A percentile compares a stretch with the other conserved stretches of the same genome.
Evolutionary conservation across 495 filamentous ascomycete genomes (phyloP).

Genomic region (Glonium stellatum): DNA sequence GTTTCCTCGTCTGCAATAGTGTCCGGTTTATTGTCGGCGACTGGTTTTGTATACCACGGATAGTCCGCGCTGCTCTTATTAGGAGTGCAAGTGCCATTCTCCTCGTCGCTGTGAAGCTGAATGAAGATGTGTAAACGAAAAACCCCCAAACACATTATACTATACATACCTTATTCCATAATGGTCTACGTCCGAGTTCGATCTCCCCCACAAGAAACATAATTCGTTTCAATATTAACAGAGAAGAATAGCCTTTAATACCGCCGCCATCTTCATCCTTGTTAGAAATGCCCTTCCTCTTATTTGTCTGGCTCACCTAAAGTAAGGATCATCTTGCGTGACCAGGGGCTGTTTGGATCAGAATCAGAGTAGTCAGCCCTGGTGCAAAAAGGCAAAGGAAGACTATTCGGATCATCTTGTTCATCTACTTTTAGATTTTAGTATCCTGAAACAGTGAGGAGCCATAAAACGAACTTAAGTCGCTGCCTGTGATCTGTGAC

Average conservation of each 20-base stretch:
- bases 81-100: neutral
- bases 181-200: constrained; percentile 1
- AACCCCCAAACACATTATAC: no score
- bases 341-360: constrained; percentile 9
- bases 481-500: neutral
- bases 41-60: constrained; percentile 3
- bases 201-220: constrained; percentile 7
- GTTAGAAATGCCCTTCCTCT: neutral
- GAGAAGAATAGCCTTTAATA: constrained; percentile 5
- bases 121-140: neutral
- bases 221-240: constrained; percentile 6
- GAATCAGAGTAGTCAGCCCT: constrained; percentile 3
- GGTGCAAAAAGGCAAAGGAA: constrained; percentile 1
- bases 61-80: constrained; percentile 3
- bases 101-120: neutral
- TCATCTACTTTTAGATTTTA: neutral
- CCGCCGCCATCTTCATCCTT: constrained; percentile 4
- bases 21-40: neutral
- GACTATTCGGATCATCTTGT: neutral
- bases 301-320: neutral
- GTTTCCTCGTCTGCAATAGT: neutral
- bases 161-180: neutral
- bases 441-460: no score
- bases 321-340: constrained; percentile 4
- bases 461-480: neutral